Conservation (phyloP, 495 filamentous ascomycete species). For the Hyaloscypha variabilis region DNA sequence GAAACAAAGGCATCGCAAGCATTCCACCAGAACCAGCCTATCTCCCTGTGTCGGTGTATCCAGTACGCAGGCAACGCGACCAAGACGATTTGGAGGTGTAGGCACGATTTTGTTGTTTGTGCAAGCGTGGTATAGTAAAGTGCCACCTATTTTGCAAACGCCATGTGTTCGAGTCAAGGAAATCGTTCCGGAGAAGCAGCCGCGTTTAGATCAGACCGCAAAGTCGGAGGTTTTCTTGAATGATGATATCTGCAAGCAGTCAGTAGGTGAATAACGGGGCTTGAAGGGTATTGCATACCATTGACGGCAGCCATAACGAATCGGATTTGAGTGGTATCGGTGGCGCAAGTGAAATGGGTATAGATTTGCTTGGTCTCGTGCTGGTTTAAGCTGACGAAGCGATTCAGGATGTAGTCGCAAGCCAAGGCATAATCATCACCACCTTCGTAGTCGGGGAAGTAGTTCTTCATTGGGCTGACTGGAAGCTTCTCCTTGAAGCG, state of each 20-base stretch:
- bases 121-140: slow-evolving; percentile 34
- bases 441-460: slow-evolving; percentile 98
- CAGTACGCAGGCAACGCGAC: neutral
- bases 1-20: slow-evolving; percentile 24
- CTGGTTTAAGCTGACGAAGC: slow-evolving; percentile 96
- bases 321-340: slow-evolving; percentile 96
- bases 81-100: slow-evolving; percentile 16
- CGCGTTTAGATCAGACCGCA: slow-evolving; percentile 88
- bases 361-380: slow-evolving; percentile 99
- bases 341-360: slow-evolving; percentile 98
- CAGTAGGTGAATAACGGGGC: slow-evolving; percentile 27
- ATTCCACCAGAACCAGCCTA: slow-evolving; percentile 10
- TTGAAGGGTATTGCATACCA: slow-evolving; percentile 56
- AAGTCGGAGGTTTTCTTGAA: slow-evolving; percentile 97
- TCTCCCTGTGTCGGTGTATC: slow-evolving; percentile 11
- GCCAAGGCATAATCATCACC: slow-evolving; percentile 91
- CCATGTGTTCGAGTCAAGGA: slow-evolving; percentile 30
- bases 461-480: slow-evolving; percentile 99
- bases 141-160: slow-evolving; percentile 31
- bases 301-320: slow-evolving; percentile 99
- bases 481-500: slow-evolving; percentile 99
- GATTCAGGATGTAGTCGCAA: slow-evolving; percentile 96
- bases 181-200: slow-evolving; percentile 18
- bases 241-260: slow-evolving; percentile 84
- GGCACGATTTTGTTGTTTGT: slow-evolving; percentile 8